Conservation (phyloP, 441 rosid species). For the Syzygium malaccense region DNA sequence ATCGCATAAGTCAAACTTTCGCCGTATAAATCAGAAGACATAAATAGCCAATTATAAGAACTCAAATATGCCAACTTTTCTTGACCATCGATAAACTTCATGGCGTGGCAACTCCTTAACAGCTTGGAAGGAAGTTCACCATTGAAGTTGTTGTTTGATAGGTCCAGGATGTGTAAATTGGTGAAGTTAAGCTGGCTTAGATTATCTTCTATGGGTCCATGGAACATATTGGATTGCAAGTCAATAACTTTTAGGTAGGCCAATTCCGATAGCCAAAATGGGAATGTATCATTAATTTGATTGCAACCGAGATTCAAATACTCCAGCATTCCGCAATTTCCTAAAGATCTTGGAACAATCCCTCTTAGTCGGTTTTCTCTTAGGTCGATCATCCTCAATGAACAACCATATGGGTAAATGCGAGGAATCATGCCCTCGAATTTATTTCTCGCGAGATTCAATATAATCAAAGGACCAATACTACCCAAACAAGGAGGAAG, state of each 20-base stretch:
- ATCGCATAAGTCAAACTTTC: not conserved
- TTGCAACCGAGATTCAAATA: not conserved
- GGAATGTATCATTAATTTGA: not conserved
- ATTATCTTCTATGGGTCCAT: not conserved
- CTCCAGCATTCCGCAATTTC: not conserved
- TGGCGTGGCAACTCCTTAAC: not conserved
- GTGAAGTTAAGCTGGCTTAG: not conserved
- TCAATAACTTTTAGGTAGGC: not conserved
- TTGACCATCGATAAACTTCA: not conserved
- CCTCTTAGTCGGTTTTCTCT: not conserved
- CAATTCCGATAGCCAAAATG: not conserved
- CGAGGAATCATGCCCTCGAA: not conserved
- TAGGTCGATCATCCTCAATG: not conserved
- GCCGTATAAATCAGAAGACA: too few species aligned
- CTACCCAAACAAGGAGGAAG: not conserved
- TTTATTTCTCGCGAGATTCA: not conserved
- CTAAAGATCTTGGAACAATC: not conserved
- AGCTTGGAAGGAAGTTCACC: not conserved
- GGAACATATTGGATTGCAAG: not conserved
- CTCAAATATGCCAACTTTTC: not conserved
- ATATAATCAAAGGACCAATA: not conserved
- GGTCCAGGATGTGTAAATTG: not conserved
- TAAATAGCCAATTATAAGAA: accelerated
- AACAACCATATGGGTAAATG: not conserved
- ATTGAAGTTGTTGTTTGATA: not conserved